These are phyloP conservation scores for Physaria fendleri DNA, from an alignment of 345 rosid genomes.

Conservation along the genomic window DNA sequence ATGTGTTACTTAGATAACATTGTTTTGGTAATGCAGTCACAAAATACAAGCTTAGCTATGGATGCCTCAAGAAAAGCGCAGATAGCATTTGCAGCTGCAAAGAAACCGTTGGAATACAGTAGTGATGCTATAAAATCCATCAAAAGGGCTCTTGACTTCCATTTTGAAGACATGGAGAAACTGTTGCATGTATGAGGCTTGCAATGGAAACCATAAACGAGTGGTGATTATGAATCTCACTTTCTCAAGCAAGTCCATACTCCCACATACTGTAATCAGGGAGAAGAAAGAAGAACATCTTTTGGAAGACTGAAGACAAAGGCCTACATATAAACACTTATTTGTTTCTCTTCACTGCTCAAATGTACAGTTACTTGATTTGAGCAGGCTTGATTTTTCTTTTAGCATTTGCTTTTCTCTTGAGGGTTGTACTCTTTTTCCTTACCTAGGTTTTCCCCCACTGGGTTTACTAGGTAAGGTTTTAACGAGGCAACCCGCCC, in stretches of 20 bases:
- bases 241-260: too few species aligned
- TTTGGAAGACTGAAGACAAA: too few species aligned
- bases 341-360: neutral
- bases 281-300: too few species aligned
- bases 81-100: conserved; percentile 58
- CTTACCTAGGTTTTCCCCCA: too few species aligned
- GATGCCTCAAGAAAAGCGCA: conserved; percentile 88
- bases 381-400: too few species aligned
- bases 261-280: too few species aligned
- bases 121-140: conserved; percentile 55
- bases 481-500: too few species aligned
- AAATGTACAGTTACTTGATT: conserved; percentile 9
- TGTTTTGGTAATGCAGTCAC: conserved; percentile 43
- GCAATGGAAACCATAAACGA: conserved; percentile 76
- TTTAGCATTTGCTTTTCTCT: too few species aligned
- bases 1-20: neutral
- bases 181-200: conserved; percentile 66
- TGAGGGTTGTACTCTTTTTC: too few species aligned
- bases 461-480: too few species aligned
- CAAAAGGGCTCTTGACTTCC: conserved; percentile 84
- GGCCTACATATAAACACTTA: neutral
- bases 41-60: conserved; percentile 71
- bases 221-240: conserved; percentile 31
- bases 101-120: conserved; percentile 36
- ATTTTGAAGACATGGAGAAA: conserved; percentile 83